Evolutionary conservation across 1,284 basidiomycete genomes (phyloP).

Genomic region (Meripilus lineatus): DNA sequence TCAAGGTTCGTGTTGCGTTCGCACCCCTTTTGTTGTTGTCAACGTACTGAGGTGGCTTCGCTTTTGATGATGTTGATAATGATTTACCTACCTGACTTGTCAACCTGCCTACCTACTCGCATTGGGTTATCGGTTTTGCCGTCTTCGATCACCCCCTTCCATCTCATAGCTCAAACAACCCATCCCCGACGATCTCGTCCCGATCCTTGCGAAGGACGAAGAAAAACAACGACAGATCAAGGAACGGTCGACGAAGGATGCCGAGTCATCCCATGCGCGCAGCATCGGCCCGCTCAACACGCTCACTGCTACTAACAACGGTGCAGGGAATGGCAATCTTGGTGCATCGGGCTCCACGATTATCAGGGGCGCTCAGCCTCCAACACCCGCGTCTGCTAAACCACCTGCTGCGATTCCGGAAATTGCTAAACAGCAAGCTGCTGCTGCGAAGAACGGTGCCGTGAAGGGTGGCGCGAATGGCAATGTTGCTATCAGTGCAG

Average conservation of each 20-base stretch:
- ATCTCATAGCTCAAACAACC: conserved; percentile 87
- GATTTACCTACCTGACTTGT: no score
- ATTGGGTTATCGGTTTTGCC: no score
- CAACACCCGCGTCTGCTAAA: conserved; percentile 4
- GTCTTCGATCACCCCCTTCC: no score
- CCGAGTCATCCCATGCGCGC: conserved; percentile 57
- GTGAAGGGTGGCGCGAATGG: not conserved
- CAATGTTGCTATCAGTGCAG: conserved; percentile 26
- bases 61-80: no score
- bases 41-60: no score
- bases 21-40: no score
- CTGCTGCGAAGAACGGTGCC: conserved; percentile 9
- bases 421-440: conserved; percentile 10
- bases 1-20: conserved; percentile 65
- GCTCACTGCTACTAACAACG: conserved; percentile 27
- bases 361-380: conserved; percentile 6
- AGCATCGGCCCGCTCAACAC: conserved; percentile 49
- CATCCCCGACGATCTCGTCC: conserved; percentile 91
- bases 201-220: conserved; percentile 87
- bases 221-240: conserved; percentile 80
- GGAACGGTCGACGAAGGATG: conserved; percentile 71
- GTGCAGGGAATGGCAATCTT: not conserved
- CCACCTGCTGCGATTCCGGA: conserved; percentile 9
- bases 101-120: no score
- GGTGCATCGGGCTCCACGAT: conserved; percentile 15